phyloP scores from a whole-genome alignment of 83 land plant species.

The Picea engelmannii region DNA sequence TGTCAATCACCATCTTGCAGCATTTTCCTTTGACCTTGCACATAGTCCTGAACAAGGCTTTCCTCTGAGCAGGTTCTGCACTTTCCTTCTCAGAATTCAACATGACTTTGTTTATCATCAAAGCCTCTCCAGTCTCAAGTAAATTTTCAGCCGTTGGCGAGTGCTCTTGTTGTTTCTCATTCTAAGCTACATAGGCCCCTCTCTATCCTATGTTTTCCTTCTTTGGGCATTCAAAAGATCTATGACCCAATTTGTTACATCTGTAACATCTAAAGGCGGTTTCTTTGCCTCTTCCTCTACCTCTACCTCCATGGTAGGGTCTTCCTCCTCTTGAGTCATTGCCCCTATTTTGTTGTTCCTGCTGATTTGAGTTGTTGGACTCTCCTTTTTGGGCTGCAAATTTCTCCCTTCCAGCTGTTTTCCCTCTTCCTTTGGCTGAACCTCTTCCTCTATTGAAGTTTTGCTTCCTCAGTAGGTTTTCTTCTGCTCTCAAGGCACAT shows the following conservation, averaged over 20 bases:
- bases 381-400: no score
- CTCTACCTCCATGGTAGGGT: no score
- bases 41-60: background rate
- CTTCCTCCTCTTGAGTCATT: no score
- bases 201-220: background rate
- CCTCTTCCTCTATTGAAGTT: no score
- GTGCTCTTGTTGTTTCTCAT: background rate
- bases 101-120: background rate
- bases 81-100: background rate
- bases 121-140: background rate
- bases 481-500: no score
- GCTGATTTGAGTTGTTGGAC: no score
- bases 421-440: no score
- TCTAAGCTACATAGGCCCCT: background rate
- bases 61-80: background rate
- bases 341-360: no score
- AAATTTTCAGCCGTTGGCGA: background rate
- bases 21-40: background rate
- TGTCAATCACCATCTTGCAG: background rate
- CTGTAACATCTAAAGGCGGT: background rate
- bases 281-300: background rate
- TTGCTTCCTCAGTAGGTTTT: no score
- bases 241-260: no score
- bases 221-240: no score
- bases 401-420: no score